phyloP scores from a whole-genome alignment of 306 rosid genomes.

The Acacia melanoxylon region DNA sequence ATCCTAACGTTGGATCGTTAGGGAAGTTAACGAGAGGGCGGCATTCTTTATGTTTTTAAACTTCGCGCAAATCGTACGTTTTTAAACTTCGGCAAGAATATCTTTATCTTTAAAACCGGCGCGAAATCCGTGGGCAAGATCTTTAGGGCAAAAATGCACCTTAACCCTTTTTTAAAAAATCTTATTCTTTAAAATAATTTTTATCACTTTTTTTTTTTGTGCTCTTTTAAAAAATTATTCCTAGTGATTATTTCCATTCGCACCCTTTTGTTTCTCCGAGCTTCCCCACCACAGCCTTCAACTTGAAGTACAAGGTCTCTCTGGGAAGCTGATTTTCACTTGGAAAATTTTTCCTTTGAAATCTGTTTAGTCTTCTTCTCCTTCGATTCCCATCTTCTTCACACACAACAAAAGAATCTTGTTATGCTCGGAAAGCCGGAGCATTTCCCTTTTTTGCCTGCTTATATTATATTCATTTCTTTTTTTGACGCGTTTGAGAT shows the following conservation, averaged over 20 bases:
- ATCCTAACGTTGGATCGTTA: too few species aligned
- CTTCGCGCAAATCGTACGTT: too few species aligned
- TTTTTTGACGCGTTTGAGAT: slow-evolving; percentile 40
- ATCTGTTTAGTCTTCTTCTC: slow-evolving; percentile 22
- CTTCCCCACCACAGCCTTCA: slow-evolving; percentile 37
- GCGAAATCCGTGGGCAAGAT: too few species aligned
- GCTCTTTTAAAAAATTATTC: too few species aligned
- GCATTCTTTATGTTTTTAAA: too few species aligned
- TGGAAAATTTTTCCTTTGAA: slow-evolving; percentile 6
- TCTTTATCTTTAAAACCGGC: too few species aligned
- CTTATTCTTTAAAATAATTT: too few species aligned
- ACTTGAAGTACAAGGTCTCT: slow-evolving; percentile 39
- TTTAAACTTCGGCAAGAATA: too few species aligned
- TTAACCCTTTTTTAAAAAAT: too few species aligned
- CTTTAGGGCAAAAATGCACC: too few species aligned
- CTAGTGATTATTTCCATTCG: background rate
- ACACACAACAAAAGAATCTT: slow-evolving; percentile 20
- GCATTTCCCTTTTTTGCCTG: slow-evolving; percentile 13
- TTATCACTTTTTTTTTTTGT: too few species aligned
- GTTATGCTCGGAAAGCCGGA: slow-evolving; percentile 12
- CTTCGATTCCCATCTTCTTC: slow-evolving; percentile 30
- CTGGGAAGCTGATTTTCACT: slow-evolving; percentile 5
- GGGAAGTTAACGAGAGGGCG: too few species aligned
- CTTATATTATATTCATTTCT: background rate
- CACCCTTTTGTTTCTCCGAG: slow-evolving; percentile 21